These are phyloP conservation scores for Strigomonas culicis DNA, from an alignment of 208 protist genomes.

Conservation along the genomic window DNA sequence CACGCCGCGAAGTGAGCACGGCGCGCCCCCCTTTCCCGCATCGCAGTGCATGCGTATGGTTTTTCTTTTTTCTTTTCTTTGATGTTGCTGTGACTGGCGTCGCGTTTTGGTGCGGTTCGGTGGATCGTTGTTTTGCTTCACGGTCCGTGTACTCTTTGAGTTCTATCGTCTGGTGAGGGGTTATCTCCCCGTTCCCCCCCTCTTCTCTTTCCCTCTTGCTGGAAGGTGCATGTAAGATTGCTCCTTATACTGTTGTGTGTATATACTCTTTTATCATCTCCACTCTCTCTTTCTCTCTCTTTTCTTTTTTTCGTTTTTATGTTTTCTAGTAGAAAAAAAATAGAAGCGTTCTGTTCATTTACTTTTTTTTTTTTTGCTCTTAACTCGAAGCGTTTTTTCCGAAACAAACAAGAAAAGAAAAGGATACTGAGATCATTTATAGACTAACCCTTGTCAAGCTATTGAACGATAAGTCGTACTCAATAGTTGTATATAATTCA, in stretches of 20 bases:
- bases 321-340: slow-evolving; percentile 5
- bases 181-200: background rate
- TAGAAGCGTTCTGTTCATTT: background rate
- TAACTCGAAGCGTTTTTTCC: too few relatives aligned
- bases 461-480: too few relatives aligned
- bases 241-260: background rate
- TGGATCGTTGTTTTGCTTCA: background rate
- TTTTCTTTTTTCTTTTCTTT: background rate
- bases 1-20: too few relatives aligned
- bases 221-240: background rate
- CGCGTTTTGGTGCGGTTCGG: background rate
- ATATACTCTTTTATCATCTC: background rate
- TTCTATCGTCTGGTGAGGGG: background rate
- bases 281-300: background rate
- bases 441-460: too few relatives aligned
- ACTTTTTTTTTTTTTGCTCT: slow-evolving; percentile 12
- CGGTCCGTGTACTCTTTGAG: slow-evolving; percentile 6
- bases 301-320: slow-evolving; percentile 13
- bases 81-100: background rate
- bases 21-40: too few relatives aligned
- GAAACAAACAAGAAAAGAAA: background rate
- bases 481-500: too few relatives aligned
- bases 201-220: background rate
- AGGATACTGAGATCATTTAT: background rate
- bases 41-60: too few relatives aligned